Base-by-base conservation (phyloP, 768 basidiomycete species). In the Amanita subjunquillea region DNA sequence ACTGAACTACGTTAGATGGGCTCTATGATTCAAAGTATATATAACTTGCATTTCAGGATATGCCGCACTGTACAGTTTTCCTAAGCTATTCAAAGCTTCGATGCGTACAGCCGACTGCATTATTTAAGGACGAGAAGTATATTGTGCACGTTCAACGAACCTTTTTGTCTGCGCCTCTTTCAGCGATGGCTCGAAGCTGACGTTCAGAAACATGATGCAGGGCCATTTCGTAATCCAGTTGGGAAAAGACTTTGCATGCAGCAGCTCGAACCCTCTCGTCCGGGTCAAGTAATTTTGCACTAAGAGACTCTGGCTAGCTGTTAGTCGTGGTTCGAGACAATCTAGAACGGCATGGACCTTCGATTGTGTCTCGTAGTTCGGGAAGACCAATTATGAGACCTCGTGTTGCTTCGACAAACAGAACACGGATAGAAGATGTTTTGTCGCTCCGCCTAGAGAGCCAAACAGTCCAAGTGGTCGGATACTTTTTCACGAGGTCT, bases 181-280 rank as follows among this genome's bases (percentile, higher is more conserved):
- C 86, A 4, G 79, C 85, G 1, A 98, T 67, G 3, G 69, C 70
- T 12, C 75, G 72, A 43, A 97, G 69, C 47, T 85, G 82, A 0
- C 63, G 62, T 54, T 75, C 74, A 7, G 80, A 78, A 27, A 94
- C 82, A 59, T 91, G 83, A 62, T 95, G 93, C 30, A 92, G 63
- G 0, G 83, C 87, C 0, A 85, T 87, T 67, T 99, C 96, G 61
- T 91, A 97, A 63, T 97, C 94, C 9, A 98, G 69, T 51, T 83
- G 77, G 1, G 83, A 81, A 58, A 91, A 91, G 9, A 90, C 67
- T 60, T 78, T 83, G 72, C 92, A 95, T 0, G 83, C 82, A 0
- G 91, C 85, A 5, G 87, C 80, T 27, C 96, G 81, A 39, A 99
- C 84, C 61, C 83, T 89, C 54, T 97, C 96, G 57, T 98, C 96